These are phyloP conservation scores for Nakaseomyces uthaithaninus DNA, from an alignment of 1,139 yeast species.

Conservation along the genomic window DNA sequence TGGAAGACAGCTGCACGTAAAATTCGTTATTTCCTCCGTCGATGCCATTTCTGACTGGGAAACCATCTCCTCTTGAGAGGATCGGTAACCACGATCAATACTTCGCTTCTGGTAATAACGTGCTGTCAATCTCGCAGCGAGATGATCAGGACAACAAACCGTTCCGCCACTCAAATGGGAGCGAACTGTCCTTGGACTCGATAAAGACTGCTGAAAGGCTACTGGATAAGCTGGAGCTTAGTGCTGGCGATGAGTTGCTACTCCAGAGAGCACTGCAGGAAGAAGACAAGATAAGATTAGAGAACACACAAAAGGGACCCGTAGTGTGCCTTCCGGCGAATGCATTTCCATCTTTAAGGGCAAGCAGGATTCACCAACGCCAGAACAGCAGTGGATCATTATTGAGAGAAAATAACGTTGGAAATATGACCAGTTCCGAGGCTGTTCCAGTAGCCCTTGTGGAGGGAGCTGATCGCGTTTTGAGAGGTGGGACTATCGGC, in stretches of 20 bases:
- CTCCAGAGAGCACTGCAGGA: constrained; percentile 24
- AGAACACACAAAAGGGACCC: constrained; percentile 10
- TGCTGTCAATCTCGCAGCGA: neutral
- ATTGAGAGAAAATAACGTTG: constrained; percentile 2
- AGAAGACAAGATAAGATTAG: constrained; percentile 14
- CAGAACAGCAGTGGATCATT: constrained; percentile 7
- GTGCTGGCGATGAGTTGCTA: constrained; percentile 28
- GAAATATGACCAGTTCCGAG: neutral
- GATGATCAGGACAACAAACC: neutral
- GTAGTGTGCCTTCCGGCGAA: constrained; percentile 30
- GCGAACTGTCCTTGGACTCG: constrained; percentile 27
- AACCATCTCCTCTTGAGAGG: constrained; percentile 7
- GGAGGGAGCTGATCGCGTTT: neutral
- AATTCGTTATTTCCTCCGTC: too few relatives aligned
- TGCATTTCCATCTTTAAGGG: constrained; percentile 27
- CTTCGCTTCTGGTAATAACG: neutral
- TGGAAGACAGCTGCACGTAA: too few relatives aligned
- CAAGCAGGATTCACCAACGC: constrained; percentile 9
- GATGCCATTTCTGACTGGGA: constrained; percentile 6
- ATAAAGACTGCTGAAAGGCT: constrained; percentile 27
- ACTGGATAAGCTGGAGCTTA: constrained; percentile 29
- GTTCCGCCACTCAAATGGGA: constrained; percentile 9
- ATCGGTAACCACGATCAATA: constrained; percentile 1
- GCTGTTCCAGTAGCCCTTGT: neutral
- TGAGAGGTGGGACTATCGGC: neutral